Evolutionary conservation across 768 basidiomycete genomes (phyloP), one percentile per base, ranked within the genome.

Genomic region (Lentinula boryana): DNA sequence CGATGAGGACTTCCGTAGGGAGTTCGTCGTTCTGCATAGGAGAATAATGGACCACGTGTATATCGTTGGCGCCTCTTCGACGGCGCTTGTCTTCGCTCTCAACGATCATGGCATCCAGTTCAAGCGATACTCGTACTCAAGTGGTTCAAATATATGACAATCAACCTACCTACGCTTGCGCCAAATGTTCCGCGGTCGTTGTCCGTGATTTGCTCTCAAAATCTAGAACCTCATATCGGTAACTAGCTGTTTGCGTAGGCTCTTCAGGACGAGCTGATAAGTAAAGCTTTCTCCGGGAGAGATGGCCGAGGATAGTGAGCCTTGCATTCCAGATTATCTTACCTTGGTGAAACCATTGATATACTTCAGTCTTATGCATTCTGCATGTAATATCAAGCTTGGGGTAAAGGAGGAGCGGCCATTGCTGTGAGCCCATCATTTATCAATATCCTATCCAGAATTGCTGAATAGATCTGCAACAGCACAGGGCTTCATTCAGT

Each of bases 401-500:
- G 91, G 91, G 16, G 80, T 74, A 65, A 85, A 79, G 65, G 91
- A 93, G 68, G 89, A 93, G 33, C 81, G 91, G 4, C 79, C 84
- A 10, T 78, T 93, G 27, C 69, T 92, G 90, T 91, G 71, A 72
- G 71, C 36, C 15, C 18, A 12, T 38, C 52, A 46, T 48, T 21
- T 32, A 35, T 10, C 58, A 9, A 23, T 31, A 18, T 18, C 6
- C 48, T 13, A 15, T 55, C 12, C 46, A 15, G 32, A 5, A 58
- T 60, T 49, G 31, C 31, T 44, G 57, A 53, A 58, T 63, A 33
- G 59, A 32, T 44, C 32, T 55, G 38, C 16, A 63, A 16, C 61
- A 92, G 90, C 60, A 93, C 91, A 6, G 91, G 91, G 4, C 81
- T 89, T 4, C 89, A 93, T 64, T 86, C 86, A 1, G 91, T 93